These are phyloP conservation scores for Pseudevernia furfuracea DNA, from an alignment of 495 filamentous ascomycete genomes.

Conservation along the genomic window DNA sequence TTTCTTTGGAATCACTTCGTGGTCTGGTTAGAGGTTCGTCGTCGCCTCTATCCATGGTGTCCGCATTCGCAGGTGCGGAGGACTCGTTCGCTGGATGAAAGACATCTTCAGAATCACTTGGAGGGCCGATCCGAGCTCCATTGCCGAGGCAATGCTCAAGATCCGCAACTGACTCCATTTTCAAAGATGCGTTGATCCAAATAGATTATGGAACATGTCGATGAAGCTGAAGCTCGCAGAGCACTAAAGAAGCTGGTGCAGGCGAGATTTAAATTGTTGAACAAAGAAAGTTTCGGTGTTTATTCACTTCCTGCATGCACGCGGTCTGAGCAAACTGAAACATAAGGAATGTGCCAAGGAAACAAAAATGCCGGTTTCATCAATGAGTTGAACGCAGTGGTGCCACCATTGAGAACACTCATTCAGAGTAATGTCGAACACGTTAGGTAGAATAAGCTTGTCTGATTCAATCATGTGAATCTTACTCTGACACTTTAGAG, in stretches of 20 bases:
- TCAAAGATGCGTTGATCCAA: neutral
- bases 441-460: too few relatives aligned
- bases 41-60: neutral
- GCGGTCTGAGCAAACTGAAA: neutral
- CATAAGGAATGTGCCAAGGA: neutral
- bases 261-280: neutral
- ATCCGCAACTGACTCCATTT: neutral
- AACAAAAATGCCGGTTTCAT: neutral
- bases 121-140: neutral
- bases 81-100: neutral
- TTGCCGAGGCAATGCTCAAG: neutral
- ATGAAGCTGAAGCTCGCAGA: neutral
- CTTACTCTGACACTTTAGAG: too few relatives aligned
- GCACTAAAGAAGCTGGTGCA: neutral
- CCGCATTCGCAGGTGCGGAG: neutral
- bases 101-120: neutral
- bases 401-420: too few relatives aligned
- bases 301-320: neutral
- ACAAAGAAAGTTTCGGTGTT: neutral
- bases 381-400: too few relatives aligned
- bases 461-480: too few relatives aligned
- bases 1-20: neutral
- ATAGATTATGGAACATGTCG: neutral
- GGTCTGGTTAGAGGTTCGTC: neutral
- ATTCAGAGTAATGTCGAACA: too few relatives aligned